Conservation (phyloP, 768 basidiomycete genomes). For the Amanita phalloides region DNA sequence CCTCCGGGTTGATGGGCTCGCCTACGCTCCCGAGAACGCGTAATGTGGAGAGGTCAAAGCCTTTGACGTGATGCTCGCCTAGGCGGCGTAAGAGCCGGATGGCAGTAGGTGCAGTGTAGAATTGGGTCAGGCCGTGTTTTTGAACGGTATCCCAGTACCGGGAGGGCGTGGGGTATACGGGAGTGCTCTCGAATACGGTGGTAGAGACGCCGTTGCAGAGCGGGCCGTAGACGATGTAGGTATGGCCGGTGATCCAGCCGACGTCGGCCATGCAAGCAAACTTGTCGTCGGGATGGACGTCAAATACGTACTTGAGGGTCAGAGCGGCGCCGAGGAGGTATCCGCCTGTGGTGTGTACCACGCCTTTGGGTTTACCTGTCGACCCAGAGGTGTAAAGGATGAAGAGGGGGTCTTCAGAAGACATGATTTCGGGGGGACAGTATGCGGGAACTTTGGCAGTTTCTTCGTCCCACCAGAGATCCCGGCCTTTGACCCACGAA, state of each 20-base stretch:
- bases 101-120: conserved; percentile 92
- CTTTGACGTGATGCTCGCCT: conserved; percentile 77
- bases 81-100: conserved; percentile 78
- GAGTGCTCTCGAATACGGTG: conserved; percentile 91
- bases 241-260: conserved; percentile 98
- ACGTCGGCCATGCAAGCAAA: conserved; percentile 99
- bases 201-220: conserved; percentile 79
- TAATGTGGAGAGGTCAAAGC: conserved; percentile 70
- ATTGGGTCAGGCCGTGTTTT: conserved; percentile 89
- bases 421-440: conserved; percentile 83
- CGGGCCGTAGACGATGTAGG: conserved; percentile 95
- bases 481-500: conserved; percentile 72
- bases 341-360: conserved; percentile 81
- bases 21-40: conserved; percentile 90
- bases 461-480: conserved; percentile 98
- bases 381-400: conserved; percentile 97
- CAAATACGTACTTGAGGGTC: conserved; percentile 96
- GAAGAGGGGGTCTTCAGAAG: conserved; percentile 93
- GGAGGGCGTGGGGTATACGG: conserved; percentile 91
- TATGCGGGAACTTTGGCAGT: conserved; percentile 72
- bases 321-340: conserved; percentile 89
- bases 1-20: conserved; percentile 98
- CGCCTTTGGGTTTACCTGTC: conserved; percentile 95
- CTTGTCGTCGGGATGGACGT: conserved; percentile 91
- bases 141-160: conserved; percentile 97